Evolutionary conservation across 2,329 filamentous ascomycete genomes (phyloP).

Genomic region (Cryoendolithus antarcticus): DNA sequence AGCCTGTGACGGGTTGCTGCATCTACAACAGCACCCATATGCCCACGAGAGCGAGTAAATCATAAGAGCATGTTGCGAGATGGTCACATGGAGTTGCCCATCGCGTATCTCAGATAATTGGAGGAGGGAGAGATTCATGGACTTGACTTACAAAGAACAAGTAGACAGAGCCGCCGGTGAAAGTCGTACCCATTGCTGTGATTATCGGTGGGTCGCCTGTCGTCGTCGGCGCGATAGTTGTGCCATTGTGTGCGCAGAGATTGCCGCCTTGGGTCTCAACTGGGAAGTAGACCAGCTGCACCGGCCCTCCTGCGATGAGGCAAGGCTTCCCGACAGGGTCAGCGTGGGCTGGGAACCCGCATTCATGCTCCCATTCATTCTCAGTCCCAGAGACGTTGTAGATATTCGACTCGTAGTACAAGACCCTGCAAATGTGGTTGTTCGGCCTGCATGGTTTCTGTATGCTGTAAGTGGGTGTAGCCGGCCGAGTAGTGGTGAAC

Average conservation of each 20-base stretch:
- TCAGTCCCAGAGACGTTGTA: conserved; percentile 4
- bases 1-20: no score
- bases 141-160: conserved; percentile 9
- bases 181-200: conserved; percentile 12
- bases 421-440: conserved; percentile 8
- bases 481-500: conserved; percentile 3
- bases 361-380: conserved; percentile 2
- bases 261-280: conserved; percentile 6
- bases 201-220: conserved; percentile 3
- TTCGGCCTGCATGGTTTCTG: conserved; percentile 7
- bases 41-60: no score
- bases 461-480: not conserved
- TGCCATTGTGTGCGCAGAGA: conserved; percentile 2
- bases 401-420: conserved; percentile 9
- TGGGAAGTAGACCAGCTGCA: conserved; percentile 15
- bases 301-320: conserved; percentile 14
- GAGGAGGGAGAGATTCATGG: not conserved
- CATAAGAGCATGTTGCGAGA: no score
- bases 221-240: conserved; percentile 3
- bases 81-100: no score
- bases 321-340: conserved; percentile 6
- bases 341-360: conserved; percentile 10
- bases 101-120: not conserved
- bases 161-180: conserved; percentile 12
- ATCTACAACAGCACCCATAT: no score